phyloP scores from a whole-genome alignment of 1,284 basidiomycete genomes.

The Xerocomus amazonicus region DNA sequence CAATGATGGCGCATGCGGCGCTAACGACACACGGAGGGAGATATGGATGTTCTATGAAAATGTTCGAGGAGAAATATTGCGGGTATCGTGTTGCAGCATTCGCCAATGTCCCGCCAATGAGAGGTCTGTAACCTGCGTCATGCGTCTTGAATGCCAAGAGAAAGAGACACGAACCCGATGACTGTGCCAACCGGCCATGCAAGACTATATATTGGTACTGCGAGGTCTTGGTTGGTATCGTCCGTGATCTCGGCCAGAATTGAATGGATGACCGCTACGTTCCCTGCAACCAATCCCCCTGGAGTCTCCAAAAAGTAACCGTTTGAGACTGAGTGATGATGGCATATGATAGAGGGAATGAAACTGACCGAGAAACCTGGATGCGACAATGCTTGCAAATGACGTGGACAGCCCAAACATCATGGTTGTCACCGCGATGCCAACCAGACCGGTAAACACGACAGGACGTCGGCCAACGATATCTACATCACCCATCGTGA shows the following conservation, averaged over 20 bases:
- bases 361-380: constrained; percentile 12
- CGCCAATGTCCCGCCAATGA: constrained; percentile 20
- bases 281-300: constrained; percentile 58
- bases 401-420: constrained; percentile 54
- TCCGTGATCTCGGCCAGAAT: constrained; percentile 59
- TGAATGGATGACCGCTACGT: constrained; percentile 48
- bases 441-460: constrained; percentile 48
- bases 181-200: constrained; percentile 20
- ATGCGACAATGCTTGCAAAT: constrained; percentile 36
- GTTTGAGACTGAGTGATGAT: constrained; percentile 12
- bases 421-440: constrained; percentile 48
- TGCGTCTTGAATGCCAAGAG: not conserved
- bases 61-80: constrained; percentile 12
- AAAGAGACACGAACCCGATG: constrained; percentile 14
- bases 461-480: constrained; percentile 58
- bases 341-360: constrained; percentile 38
- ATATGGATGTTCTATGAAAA: constrained; percentile 23
- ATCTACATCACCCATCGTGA: constrained; percentile 34
- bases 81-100: constrained; percentile 21
- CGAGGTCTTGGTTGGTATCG: constrained; percentile 55
- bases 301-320: constrained; percentile 13
- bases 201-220: constrained; percentile 43
- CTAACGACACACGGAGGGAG: constrained; percentile 23
- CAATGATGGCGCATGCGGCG: constrained; percentile 11
- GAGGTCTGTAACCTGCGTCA: constrained; percentile 7